phyloP scores from a whole-genome alignment of 1,284 basidiomycete species.

The Ceraceosorus guamensis region DNA sequence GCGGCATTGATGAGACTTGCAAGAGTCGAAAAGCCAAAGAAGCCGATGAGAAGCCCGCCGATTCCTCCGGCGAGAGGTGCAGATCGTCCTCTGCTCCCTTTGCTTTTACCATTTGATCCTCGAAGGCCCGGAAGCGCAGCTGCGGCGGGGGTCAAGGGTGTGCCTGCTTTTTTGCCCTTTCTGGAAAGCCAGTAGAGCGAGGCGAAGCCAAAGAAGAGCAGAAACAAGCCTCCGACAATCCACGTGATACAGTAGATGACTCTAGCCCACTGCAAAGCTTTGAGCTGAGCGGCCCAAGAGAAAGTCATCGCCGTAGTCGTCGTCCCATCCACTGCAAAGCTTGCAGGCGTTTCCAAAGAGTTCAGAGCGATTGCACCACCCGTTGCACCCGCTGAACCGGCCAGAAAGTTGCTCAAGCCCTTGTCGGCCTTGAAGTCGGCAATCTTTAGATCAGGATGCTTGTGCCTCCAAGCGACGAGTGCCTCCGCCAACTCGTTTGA shows the following conservation, averaged over 20 bases:
- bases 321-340: too few relatives aligned
- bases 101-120: constrained; percentile 2
- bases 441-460: too few relatives aligned
- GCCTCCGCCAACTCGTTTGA: too few relatives aligned
- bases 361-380: too few relatives aligned
- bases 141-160: constrained; percentile 4
- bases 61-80: constrained; percentile 28
- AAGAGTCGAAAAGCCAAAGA: constrained; percentile 32
- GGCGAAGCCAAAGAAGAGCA: constrained; percentile 36
- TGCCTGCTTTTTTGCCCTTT: constrained; percentile 1
- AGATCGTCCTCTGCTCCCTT: not conserved
- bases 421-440: too few relatives aligned
- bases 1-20: constrained; percentile 19
- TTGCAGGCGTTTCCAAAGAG: too few relatives aligned
- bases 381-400: too few relatives aligned
- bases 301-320: too few relatives aligned
- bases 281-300: constrained; percentile 14
- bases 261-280: constrained; percentile 19
- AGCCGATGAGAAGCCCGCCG: constrained; percentile 26
- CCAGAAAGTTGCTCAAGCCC: too few relatives aligned
- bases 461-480: too few relatives aligned
- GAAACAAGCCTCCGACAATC: constrained; percentile 23
- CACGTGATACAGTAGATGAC: constrained; percentile 30
- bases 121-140: constrained; percentile 6
- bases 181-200: constrained; percentile 34